phyloP scores from a whole-genome alignment of 371 early-diverging fungal species.

The Mucor circinelloides region DNA sequence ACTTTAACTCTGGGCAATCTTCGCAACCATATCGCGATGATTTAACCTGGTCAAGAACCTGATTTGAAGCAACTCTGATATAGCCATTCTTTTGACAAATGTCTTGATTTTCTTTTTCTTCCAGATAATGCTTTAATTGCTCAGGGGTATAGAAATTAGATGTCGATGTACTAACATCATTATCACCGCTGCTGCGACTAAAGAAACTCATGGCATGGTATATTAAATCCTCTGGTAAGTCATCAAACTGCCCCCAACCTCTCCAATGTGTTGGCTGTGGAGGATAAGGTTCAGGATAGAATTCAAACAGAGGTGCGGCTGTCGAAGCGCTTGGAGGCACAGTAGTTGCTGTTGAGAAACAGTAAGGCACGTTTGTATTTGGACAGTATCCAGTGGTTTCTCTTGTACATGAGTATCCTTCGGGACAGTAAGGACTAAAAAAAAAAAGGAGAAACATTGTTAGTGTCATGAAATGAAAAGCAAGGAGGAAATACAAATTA shows the following conservation, averaged over 20 bases:
- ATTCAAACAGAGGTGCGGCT: not conserved
- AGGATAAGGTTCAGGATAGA: not conserved
- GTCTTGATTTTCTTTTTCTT: not conserved
- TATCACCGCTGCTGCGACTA: not conserved
- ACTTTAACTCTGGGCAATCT: not conserved
- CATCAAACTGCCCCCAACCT: not conserved
- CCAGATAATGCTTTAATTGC: not conserved
- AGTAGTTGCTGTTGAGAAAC: slow-evolving; percentile 1
- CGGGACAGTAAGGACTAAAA: slow-evolving; percentile 9
- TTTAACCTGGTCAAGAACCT: not conserved
- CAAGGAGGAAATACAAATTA: not conserved
- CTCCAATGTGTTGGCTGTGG: not conserved
- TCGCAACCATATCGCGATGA: not conserved
- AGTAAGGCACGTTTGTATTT: slow-evolving; percentile 13
- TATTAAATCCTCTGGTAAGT: not conserved
- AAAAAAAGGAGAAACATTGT: not conserved
- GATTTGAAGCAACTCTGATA: not conserved
- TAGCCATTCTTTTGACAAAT: not conserved
- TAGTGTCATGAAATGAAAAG: not conserved
- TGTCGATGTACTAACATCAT: not conserved
- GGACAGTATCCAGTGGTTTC: slow-evolving; percentile 8
- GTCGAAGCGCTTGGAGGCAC: not conserved
- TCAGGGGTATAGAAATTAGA: not conserved
- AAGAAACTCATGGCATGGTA: not conserved
- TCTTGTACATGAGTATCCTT: not conserved